phyloP scores from a whole-genome alignment of 495 filamentous ascomycete species.

The Articulospora tetracladia region DNA sequence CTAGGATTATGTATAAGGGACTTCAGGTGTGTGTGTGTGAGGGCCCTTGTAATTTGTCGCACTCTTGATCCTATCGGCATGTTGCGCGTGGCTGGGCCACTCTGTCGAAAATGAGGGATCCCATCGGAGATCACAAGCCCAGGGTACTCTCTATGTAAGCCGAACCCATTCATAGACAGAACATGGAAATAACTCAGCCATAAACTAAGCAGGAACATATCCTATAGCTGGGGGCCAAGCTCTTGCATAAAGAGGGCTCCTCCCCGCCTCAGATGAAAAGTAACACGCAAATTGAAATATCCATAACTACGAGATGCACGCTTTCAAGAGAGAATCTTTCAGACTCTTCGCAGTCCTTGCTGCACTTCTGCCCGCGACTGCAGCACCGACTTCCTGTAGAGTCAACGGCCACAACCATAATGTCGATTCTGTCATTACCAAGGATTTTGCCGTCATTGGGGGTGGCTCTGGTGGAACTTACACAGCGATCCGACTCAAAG shows the following conservation, averaged over 20 bases:
- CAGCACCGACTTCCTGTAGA: neutral
- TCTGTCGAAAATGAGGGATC: no score
- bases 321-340: neutral
- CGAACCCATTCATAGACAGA: no score
- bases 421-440: conserved; percentile 3
- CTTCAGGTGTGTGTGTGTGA: no score
- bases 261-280: neutral
- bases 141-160: no score
- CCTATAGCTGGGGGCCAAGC: neutral
- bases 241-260: neutral
- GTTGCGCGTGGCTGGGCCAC: no score
- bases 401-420: neutral
- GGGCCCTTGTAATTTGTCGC: no score
- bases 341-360: neutral
- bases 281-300: no score
- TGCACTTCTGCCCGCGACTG: neutral
- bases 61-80: no score
- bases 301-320: neutral
- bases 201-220: no score
- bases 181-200: no score
- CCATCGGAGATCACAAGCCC: no score
- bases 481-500: conserved; percentile 37
- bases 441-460: conserved; percentile 47
- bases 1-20: no score
- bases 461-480: conserved; percentile 47